These are phyloP conservation scores for Leucocoprinus sp. DNA, from an alignment of 768 basidiomycete species.

Conservation along the genomic window DNA sequence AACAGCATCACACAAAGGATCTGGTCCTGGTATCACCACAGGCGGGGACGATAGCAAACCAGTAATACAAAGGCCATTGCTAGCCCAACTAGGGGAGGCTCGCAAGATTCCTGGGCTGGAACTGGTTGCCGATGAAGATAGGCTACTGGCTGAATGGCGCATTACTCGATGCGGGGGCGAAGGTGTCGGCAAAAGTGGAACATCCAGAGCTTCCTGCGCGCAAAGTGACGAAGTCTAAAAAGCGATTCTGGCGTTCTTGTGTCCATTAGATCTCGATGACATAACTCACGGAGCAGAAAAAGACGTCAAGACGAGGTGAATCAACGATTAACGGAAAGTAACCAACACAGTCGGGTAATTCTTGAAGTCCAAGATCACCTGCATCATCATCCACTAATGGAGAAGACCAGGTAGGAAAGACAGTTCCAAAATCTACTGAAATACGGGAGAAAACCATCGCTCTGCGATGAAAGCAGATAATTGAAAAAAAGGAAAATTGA, in stretches of 20 bases:
- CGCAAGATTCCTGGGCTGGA: background rate
- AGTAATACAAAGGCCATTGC: constrained; percentile 1
- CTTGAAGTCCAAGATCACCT: constrained; percentile 2
- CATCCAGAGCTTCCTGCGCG: background rate
- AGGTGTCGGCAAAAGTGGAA: background rate
- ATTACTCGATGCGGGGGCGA: background rate
- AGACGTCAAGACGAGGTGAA: background rate
- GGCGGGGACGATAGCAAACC: background rate
- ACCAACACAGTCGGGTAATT: background rate
- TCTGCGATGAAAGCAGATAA: background rate
- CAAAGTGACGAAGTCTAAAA: background rate
- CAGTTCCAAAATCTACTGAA: constrained; percentile 8
- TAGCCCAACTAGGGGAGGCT: background rate
- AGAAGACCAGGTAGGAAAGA: background rate
- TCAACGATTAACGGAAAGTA: background rate
- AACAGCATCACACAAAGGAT: no score
- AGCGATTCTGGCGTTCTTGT: background rate
- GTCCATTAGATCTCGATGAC: background rate
- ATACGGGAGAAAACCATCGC: constrained; percentile 8
- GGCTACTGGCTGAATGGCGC: background rate
- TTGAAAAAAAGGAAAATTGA: constrained; percentile 4
- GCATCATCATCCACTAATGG: constrained; percentile 1
- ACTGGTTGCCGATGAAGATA: background rate
- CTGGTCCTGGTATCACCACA: background rate
- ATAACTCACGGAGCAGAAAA: background rate